Conservation (phyloP, 2,329 filamentous ascomycete species). For the Microdochium paspali region DNA sequence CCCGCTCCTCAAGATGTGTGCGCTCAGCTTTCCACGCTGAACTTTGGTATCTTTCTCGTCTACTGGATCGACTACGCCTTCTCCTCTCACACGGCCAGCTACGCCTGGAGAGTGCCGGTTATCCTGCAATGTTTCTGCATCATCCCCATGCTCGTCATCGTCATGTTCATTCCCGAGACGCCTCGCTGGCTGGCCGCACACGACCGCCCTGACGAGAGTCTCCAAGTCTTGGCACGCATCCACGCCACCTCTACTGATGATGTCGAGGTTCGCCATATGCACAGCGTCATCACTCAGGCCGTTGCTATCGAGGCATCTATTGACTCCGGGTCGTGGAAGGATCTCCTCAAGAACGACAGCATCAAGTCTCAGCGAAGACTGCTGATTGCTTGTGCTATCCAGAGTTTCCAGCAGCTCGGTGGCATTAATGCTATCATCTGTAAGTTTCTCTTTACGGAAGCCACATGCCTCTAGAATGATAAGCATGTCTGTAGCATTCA, state of each 20-base stretch:
- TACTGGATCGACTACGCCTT: conserved; percentile 2
- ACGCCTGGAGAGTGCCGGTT: conserved; percentile 1
- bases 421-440: conserved; percentile 16
- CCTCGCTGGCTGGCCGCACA: conserved; percentile 16
- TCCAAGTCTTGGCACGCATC: conserved; percentile 8
- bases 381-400: conserved; percentile 4
- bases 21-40: not conserved
- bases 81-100: not conserved
- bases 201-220: conserved; percentile 19
- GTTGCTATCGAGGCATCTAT: conserved; percentile 13
- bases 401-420: conserved; percentile 17
- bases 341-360: conserved; percentile 14
- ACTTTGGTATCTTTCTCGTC: conserved; percentile 2
- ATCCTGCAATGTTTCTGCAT: conserved; percentile 6
- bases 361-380: conserved; percentile 7
- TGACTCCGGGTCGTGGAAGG: conserved; percentile 11
- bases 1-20: not conserved
- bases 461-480: not conserved
- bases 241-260: conserved; percentile 8
- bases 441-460: not conserved
- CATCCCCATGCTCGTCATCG: not conserved
- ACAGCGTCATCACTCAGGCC: conserved; percentile 9
- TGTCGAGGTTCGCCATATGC: conserved; percentile 4
- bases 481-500: not conserved
- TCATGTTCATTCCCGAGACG: not conserved